A percentile compares a stretch with the other conserved stretches of the same genome.
phyloP scores from a whole-genome alignment of 2,329 filamentous ascomycete genomes.

The Rhinocladiella similis region DNA sequence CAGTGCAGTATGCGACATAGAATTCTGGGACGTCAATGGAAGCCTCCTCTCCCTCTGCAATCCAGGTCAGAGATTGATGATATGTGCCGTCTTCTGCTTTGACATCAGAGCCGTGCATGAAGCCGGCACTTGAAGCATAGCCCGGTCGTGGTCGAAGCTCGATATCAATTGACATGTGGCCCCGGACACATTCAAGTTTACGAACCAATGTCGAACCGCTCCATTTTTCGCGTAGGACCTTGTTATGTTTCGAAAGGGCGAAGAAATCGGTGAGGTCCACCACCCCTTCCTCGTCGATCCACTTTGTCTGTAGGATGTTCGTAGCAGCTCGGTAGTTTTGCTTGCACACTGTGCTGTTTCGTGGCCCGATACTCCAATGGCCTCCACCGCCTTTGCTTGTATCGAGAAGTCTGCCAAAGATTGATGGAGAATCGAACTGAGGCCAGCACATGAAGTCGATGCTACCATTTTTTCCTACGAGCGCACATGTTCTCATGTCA shows the following conservation, averaged over 20 bases:
- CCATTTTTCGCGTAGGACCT: conserved; percentile 34
- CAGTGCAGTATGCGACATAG: conserved; percentile 18
- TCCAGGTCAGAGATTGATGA: conserved; percentile 17
- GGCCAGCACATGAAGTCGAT: conserved; percentile 82
- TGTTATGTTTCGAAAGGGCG: conserved; percentile 64
- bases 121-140: conserved; percentile 66
- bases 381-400: conserved; percentile 66
- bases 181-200: conserved; percentile 71
- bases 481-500: conserved; percentile 75
- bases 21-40: conserved; percentile 18
- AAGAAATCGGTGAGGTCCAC: conserved; percentile 75
- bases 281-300: conserved; percentile 73
- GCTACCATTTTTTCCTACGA: conserved; percentile 72
- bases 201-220: conserved; percentile 55
- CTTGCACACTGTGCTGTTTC: conserved; percentile 63
- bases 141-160: conserved; percentile 73
- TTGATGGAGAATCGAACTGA: conserved; percentile 73
- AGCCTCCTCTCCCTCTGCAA: not conserved
- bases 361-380: conserved; percentile 63
- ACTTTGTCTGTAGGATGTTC: conserved; percentile 75
- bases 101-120: conserved; percentile 44
- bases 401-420: conserved; percentile 74
- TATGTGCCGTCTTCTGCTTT: conserved; percentile 16
- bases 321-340: conserved; percentile 75
- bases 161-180: conserved; percentile 63